A percentile compares a stretch with the other conserved stretches of the same genome.
Evolutionary conservation across 78 protist genomes (phyloP).

Genomic region (Chrysochromulina tobinii): DNA sequence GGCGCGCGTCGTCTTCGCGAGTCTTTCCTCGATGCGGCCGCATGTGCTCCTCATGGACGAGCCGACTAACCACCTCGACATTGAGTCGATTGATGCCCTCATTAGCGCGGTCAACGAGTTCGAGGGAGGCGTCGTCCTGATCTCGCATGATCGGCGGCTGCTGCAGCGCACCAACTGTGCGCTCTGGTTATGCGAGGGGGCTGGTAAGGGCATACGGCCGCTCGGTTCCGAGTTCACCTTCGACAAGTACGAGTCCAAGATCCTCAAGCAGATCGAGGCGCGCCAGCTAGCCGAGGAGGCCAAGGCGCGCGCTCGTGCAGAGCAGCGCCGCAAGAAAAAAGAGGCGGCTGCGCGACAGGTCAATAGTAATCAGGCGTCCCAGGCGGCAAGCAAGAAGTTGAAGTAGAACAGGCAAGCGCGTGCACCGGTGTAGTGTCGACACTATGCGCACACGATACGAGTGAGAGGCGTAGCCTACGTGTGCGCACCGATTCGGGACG

Average conservation of each 20-base stretch:
- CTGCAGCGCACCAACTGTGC: not conserved
- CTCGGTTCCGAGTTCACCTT: not conserved
- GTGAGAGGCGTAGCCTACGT: no score
- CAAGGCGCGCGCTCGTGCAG: not conserved
- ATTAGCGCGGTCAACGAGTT: constrained; percentile 65
- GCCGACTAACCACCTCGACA: constrained; percentile 67
- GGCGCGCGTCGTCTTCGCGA: constrained; percentile 46
- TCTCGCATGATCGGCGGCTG: not conserved
- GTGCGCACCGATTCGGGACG: no score
- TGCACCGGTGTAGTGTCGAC: no score
- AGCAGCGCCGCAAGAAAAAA: not conserved
- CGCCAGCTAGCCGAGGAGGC: not conserved
- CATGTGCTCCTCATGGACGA: constrained; percentile 56
- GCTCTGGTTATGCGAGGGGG: not conserved
- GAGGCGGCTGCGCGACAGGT: not conserved
- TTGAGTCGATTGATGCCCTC: constrained; percentile 68
- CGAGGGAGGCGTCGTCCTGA: constrained; percentile 77
- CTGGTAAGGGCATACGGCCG: not conserved
- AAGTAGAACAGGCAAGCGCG: no score
- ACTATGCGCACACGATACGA: no score
- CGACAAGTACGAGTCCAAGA: not conserved
- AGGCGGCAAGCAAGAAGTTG: no score
- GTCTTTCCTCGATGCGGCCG: not conserved
- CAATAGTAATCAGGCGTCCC: no score
- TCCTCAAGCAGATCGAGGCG: not conserved